A percentile compares a stretch with the other conserved stretches of the same genome.
Conservation (phyloP, 108 stramenopile species). For the Cyclotella sp. region DNA sequence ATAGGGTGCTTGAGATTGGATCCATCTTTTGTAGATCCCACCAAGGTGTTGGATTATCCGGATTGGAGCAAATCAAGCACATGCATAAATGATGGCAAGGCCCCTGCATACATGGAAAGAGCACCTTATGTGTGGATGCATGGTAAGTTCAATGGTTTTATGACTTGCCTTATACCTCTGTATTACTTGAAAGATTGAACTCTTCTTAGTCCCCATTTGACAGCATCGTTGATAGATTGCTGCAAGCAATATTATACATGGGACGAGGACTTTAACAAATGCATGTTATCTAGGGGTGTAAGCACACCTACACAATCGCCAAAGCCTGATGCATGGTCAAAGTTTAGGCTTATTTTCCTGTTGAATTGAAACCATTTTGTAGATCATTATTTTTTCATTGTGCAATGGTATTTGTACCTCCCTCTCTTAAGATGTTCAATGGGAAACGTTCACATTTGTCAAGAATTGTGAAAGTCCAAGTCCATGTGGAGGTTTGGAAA, state of each 20-base stretch:
- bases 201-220: neutral
- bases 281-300: conserved; percentile 3
- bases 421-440: conserved; percentile 12
- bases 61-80: conserved; percentile 1
- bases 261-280: neutral
- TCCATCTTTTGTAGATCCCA: conserved; percentile 7
- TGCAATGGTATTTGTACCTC: neutral
- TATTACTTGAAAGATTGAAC: neutral
- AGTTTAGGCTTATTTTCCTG: neutral
- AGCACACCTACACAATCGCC: conserved; percentile 3
- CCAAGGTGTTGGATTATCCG: conserved; percentile 6
- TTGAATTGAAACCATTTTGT: neutral
- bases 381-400: neutral
- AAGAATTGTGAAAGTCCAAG: conserved; percentile 18
- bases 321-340: neutral
- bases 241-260: conserved; percentile 14
- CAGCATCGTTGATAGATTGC: neutral
- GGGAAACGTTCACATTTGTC: conserved; percentile 1
- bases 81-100: conserved; percentile 17
- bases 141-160: neutral
- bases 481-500: conserved; percentile 5
- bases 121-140: conserved; percentile 2
- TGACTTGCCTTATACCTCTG: neutral
- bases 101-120: conserved; percentile 18
- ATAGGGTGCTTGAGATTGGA: conserved; percentile 2